These are phyloP conservation scores for Morella rubra DNA, from an alignment of 306 rosid genomes.

Conservation along the genomic window DNA sequence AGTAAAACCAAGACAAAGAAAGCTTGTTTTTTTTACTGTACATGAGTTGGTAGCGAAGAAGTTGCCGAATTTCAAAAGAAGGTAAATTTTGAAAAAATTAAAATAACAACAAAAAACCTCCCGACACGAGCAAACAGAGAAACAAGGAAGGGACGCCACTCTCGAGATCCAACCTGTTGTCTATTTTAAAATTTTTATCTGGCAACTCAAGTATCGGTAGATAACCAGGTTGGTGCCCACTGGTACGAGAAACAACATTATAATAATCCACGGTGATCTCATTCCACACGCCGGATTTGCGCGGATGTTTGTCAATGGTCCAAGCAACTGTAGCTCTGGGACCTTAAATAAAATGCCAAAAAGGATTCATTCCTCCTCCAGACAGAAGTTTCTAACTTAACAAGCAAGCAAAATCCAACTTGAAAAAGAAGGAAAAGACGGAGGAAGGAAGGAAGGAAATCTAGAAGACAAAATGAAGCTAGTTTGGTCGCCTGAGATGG, in stretches of 20 bases:
- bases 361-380: not conserved
- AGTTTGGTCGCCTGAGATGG: constrained; percentile 89
- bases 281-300: constrained; percentile 46
- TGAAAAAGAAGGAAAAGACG: not conserved
- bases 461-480: constrained; percentile 55
- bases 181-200: too few species aligned
- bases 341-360: constrained; percentile 23
- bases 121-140: too few species aligned
- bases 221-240: too few species aligned
- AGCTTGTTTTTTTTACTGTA: too few species aligned
- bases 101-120: too few species aligned
- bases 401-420: constrained; percentile 6
- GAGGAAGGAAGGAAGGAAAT: not conserved
- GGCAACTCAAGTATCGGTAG: too few species aligned
- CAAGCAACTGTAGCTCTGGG: not conserved
- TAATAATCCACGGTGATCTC: constrained; percentile 24
- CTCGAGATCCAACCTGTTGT: too few species aligned
- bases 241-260: not conserved
- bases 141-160: too few species aligned
- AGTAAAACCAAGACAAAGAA: too few species aligned
- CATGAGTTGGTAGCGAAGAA: too few species aligned
- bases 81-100: too few species aligned
- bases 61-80: too few species aligned
- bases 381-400: not conserved
- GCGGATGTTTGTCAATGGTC: constrained; percentile 53